Evolutionary conservation across 345 rosid genomes (phyloP).

Genomic region (Hibiscus mutabilis): DNA sequence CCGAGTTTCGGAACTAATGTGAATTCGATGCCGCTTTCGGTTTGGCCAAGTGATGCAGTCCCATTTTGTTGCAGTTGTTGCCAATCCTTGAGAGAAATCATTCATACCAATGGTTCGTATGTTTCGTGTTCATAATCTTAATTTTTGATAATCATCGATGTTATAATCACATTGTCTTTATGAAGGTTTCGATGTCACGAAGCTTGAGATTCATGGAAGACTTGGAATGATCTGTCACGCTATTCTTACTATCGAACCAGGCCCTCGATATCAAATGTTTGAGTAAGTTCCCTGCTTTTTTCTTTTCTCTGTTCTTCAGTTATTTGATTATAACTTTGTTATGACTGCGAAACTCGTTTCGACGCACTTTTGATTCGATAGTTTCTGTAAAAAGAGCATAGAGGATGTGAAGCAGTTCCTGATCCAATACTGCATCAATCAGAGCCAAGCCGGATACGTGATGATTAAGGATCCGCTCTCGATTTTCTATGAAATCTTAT

Average conservation of each 20-base stretch:
- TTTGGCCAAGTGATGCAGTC: slow-evolving; percentile 25
- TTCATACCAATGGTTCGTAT: slow-evolving; percentile 42
- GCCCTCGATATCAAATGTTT: slow-evolving; percentile 26
- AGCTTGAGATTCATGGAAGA: slow-evolving; percentile 57
- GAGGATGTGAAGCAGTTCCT: slow-evolving; percentile 43
- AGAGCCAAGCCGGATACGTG: slow-evolving; percentile 28
- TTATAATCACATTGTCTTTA: no score
- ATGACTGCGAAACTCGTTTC: background rate
- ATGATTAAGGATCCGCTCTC: slow-evolving; percentile 45
- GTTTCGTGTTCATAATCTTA: background rate
- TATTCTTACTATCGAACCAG: slow-evolving; percentile 24
- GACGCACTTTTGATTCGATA: background rate
- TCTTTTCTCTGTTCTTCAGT: background rate
- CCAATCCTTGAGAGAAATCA: slow-evolving; percentile 39
- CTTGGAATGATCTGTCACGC: slow-evolving; percentile 48
- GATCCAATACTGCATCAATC: slow-evolving; percentile 31
- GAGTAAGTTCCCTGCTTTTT: slow-evolving; percentile 29
- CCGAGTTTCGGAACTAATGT: background rate
- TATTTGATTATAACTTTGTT: background rate
- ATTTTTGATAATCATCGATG: no score
- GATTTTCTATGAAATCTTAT: slow-evolving; percentile 38
- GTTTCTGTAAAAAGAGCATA: slow-evolving; percentile 34
- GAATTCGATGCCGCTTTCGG: slow-evolving; percentile 4
- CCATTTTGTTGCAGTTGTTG: slow-evolving; percentile 40
- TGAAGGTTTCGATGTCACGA: slow-evolving; percentile 28